Conservation (phyloP, 805 yeast species). For the Kregervanrija fluxuum region DNA sequence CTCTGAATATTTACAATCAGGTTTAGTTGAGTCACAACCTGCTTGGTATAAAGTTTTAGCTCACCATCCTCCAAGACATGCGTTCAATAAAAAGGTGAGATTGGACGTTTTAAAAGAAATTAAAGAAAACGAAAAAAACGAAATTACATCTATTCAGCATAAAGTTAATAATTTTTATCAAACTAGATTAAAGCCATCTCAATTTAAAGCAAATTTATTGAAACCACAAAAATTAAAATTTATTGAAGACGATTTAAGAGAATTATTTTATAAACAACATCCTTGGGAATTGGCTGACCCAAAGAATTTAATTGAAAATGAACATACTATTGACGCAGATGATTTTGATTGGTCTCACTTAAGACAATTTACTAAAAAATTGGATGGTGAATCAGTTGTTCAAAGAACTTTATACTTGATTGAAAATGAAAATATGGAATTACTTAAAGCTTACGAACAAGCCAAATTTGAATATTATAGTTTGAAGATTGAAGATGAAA, state of each 20-base stretch:
- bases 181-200: slow-evolving; percentile 38
- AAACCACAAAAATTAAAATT: slow-evolving; percentile 48
- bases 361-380: slow-evolving; percentile 61
- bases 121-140: slow-evolving; percentile 16
- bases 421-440: slow-evolving; percentile 27
- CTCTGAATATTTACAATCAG: slow-evolving; percentile 64
- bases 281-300: slow-evolving; percentile 98
- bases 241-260: slow-evolving; percentile 76
- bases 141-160: slow-evolving; percentile 10
- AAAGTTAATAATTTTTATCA: slow-evolving; percentile 27
- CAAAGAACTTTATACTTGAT: slow-evolving; percentile 61
- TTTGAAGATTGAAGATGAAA: slow-evolving; percentile 76
- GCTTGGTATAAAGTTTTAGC: slow-evolving; percentile 87
- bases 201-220: slow-evolving; percentile 36
- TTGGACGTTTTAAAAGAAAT: slow-evolving; percentile 21
- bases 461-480: slow-evolving; percentile 87
- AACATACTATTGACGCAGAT: slow-evolving; percentile 43
- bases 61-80: slow-evolving; percentile 69
- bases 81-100: slow-evolving; percentile 41
- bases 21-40: slow-evolving; percentile 66
- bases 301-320: slow-evolving; percentile 70
- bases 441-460: slow-evolving; percentile 70
- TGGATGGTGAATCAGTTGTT: slow-evolving; percentile 87
- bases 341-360: slow-evolving; percentile 71
- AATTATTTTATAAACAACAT: slow-evolving; percentile 81